These are phyloP conservation scores for Fraxinus dipetala DNA, from an alignment of 305 asterid genomes.

Conservation along the genomic window DNA sequence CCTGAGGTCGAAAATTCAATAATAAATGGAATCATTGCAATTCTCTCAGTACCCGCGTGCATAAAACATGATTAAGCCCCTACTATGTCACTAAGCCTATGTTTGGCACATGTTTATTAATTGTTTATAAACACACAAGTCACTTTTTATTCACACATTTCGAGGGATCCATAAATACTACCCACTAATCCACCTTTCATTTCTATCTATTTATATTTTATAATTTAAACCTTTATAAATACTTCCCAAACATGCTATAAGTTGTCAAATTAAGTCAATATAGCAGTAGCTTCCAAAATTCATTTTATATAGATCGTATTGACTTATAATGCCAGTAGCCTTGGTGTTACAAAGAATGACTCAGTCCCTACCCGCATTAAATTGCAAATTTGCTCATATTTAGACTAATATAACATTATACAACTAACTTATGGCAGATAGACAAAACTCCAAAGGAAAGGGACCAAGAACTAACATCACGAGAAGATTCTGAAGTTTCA, in stretches of 20 bases:
- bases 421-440: slow-evolving; percentile 16
- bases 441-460: not conserved
- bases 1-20: not conserved
- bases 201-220: too few species aligned
- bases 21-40: not conserved
- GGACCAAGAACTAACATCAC: not conserved
- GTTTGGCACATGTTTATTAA: not conserved
- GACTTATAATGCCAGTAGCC: not conserved
- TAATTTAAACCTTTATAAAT: not conserved
- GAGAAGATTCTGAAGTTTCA: too few species aligned
- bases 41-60: not conserved
- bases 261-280: not conserved
- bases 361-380: not conserved
- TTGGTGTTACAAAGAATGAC: not conserved
- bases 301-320: not conserved
- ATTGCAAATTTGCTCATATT: not conserved
- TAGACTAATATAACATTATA: not conserved
- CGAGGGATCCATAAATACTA: too few species aligned
- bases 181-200: too few species aligned
- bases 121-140: not conserved
- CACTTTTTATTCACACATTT: not conserved
- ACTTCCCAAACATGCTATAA: not conserved
- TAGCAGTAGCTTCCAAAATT: not conserved
- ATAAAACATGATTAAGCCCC: not conserved
- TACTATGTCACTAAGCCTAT: not conserved